Evolutionary conservation across 2,329 filamentous ascomycete genomes (phyloP).

Genomic region (Pseudogymnoascus pannorum): DNA sequence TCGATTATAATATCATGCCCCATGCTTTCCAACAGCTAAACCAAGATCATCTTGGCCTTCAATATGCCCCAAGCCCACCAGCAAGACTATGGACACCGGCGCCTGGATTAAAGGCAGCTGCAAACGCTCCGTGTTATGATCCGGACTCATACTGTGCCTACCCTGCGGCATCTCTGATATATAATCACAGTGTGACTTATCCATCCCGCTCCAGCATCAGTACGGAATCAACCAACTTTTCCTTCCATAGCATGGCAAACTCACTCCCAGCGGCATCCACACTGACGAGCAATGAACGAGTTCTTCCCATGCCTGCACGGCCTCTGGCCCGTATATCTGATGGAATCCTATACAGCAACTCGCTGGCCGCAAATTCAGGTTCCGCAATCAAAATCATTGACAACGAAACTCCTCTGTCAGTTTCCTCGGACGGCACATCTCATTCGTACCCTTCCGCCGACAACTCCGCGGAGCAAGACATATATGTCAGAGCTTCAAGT

Average conservation of each 20-base stretch:
- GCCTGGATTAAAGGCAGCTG: conserved; percentile 14
- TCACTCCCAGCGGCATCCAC: conserved; percentile 16
- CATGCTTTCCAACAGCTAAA: conserved; percentile 13
- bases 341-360: neutral
- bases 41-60: conserved; percentile 14
- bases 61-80: neutral
- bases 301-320: conserved; percentile 18
- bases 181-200: conserved; percentile 15
- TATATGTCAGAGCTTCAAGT: neutral
- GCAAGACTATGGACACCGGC: conserved; percentile 14
- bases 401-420: neutral
- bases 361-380: neutral
- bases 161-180: conserved; percentile 11
- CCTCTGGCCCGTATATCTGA: neutral
- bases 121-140: conserved; percentile 18
- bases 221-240: conserved; percentile 17
- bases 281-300: conserved; percentile 19
- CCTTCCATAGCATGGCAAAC: conserved; percentile 11
- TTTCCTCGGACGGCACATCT: conserved; percentile 32
- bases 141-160: conserved; percentile 16
- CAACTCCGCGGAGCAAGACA: neutral
- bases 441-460: conserved; percentile 9
- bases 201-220: conserved; percentile 18
- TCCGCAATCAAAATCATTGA: neutral
- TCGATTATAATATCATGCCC: conserved; percentile 21